Base-by-base conservation (phyloP, 2,329 filamentous ascomycete species). In the Fusarium poae region DNA sequence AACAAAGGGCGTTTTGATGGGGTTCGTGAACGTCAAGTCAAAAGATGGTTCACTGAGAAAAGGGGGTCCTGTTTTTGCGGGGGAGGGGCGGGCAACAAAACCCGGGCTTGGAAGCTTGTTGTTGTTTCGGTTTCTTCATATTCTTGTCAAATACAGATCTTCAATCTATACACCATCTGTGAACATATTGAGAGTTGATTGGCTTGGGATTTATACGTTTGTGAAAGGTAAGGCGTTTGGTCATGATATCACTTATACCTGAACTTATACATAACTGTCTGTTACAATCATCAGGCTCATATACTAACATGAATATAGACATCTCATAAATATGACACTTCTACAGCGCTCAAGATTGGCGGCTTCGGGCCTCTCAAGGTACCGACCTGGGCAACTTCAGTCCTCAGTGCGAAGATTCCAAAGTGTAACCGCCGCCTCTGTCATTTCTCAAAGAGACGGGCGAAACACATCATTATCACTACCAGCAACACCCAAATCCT, bases 271-370 rank as follows among this genome's bases (percentile, higher is more conserved):
- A 32, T 25, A 18, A 44, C 13, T 37, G 27, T 20, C 3, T 16
- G n/a, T 30, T 10, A 16, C 21, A 5, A 25, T 25, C 25, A 4
- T 25, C 25, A 25, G 25, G 43, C 9, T 13, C 39, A 46, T 32
- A 57, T 42, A 62, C 60, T 74, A 30, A 73, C 44, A 30, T 20
- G n/a, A 32, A 9, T 15, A 44, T 35, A 68, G 68, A 61, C 57
- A 60, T 29, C 25, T 27, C 16, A 39, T 20, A 23, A 54, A 42
- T 10, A 77, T 77, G 76, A 29, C 69, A 37, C 46, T 76, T 29
- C 54, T 77, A 18, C 72, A 70, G 23, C 74, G 70, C 15, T 64
- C 74, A 25, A 70, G 68, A 62, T 64, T 74, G 35, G 72, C 67
- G 15, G 51, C 72, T 25, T 69, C 71, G 43, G 62, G 65, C 40